A percentile compares a stretch with the other conserved stretches of the same genome.
These are phyloP conservation scores for Diaporthe ilicicola DNA, from an alignment of 2,329 filamentous ascomycete species.

Conservation along the genomic window DNA sequence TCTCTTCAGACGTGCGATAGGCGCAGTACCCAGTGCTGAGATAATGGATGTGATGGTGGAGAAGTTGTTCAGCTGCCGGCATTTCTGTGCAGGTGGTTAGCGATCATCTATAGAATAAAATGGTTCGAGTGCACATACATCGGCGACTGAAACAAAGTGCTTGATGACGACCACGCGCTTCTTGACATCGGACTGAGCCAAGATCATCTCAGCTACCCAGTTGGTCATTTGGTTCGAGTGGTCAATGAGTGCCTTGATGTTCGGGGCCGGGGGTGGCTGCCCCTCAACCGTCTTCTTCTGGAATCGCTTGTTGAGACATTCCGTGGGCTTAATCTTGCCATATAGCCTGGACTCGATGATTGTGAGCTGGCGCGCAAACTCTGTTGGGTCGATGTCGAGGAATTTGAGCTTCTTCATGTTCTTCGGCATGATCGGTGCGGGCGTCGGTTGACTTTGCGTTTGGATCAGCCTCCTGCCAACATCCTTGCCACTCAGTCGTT, in stretches of 20 bases:
- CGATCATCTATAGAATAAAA: neutral
- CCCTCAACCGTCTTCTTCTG: slow-evolving; percentile 90
- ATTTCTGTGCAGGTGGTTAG: slow-evolving; percentile 72
- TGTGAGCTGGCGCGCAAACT: slow-evolving; percentile 97
- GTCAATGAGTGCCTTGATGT: slow-evolving; percentile 94
- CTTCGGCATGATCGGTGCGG: slow-evolving; percentile 91
- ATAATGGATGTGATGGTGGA: slow-evolving; percentile 98
- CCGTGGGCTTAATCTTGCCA: slow-evolving; percentile 93
- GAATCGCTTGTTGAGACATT: slow-evolving; percentile 99
- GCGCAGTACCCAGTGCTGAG: slow-evolving; percentile 91
- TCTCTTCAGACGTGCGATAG: slow-evolving; percentile 90
- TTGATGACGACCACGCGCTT: slow-evolving; percentile 98
- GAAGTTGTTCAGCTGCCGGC: slow-evolving; percentile 92
- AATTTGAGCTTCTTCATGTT: slow-evolving; percentile 99
- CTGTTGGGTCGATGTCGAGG: slow-evolving; percentile 92
- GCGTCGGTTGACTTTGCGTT: slow-evolving; percentile 83
- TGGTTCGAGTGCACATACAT: slow-evolving; percentile 69
- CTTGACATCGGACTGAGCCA: slow-evolving; percentile 93
- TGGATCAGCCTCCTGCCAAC: slow-evolving; percentile 87
- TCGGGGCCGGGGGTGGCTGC: slow-evolving; percentile 85
- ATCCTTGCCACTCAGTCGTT: slow-evolving; percentile 88
- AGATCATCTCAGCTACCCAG: slow-evolving; percentile 99
- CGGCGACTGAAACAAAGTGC: slow-evolving; percentile 95
- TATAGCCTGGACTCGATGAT: slow-evolving; percentile 96
- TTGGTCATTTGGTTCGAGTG: slow-evolving; percentile 99